A percentile compares a stretch with the other conserved stretches of the same genome.
Evolutionary conservation across 1,284 basidiomycete species (phyloP).

Genomic region (Malassezia obtusa): DNA sequence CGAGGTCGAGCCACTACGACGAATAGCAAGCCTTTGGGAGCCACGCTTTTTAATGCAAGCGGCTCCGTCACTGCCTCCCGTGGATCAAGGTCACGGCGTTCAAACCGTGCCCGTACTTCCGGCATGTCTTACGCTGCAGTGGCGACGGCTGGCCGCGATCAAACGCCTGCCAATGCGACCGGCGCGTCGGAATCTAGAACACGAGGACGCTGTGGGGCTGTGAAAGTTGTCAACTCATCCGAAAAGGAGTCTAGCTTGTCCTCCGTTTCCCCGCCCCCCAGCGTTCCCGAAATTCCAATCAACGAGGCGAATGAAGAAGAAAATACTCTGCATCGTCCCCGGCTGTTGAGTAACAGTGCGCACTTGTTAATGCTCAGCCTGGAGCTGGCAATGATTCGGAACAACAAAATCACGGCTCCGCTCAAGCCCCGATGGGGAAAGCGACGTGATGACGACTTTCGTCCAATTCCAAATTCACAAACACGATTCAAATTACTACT

Average conservation of each 20-base stretch:
- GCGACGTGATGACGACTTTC: slow-evolving; percentile 32
- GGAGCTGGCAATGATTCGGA: slow-evolving; percentile 46
- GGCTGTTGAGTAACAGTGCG: slow-evolving; percentile 37
- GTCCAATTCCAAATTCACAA: neutral
- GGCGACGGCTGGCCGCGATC: neutral
- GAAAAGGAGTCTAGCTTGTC: neutral
- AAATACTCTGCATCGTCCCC: slow-evolving; percentile 17
- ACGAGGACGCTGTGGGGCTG: slow-evolving; percentile 25
- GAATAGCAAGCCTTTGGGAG: neutral
- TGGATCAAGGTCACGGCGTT: neutral
- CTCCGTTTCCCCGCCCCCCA: neutral
- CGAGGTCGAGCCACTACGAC: slow-evolving; percentile 1
- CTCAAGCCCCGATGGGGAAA: slow-evolving; percentile 43
- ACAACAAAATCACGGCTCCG: slow-evolving; percentile 42
- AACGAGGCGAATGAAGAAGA: neutral
- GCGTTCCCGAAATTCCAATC: neutral
- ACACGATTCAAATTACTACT: neutral
- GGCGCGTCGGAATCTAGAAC: too few relatives aligned
- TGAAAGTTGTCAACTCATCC: slow-evolving; percentile 26
- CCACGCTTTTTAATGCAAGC: too few relatives aligned
- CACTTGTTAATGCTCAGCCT: slow-evolving; percentile 44
- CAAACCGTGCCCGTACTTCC: neutral
- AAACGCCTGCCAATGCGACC: neutral
- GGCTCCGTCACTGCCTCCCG: too few relatives aligned
- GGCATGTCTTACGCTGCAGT: slow-evolving; percentile 3